Evolutionary conservation across 768 basidiomycete genomes (phyloP), one percentile per base, ranked within the genome.

Genomic region (Psilocybe azurescens): DNA sequence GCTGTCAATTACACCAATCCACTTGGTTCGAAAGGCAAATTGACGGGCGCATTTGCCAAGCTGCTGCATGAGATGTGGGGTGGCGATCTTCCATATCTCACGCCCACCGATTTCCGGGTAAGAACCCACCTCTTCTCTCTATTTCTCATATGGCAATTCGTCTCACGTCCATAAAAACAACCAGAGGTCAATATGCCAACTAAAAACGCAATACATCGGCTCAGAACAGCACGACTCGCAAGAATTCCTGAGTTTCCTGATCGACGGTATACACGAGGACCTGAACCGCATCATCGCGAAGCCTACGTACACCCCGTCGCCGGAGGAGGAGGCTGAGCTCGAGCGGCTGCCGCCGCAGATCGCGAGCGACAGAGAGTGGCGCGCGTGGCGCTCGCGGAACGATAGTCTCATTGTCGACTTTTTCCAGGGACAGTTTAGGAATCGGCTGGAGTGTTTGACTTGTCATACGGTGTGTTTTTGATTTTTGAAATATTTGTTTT

Each of bases 361-460:
- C 65, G 95, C 95, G 18, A 91, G 93, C 72, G 91, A 94, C 67
- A 86, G 92, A 69, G 97, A 98, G 76, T 99, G 97, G 97, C 81
- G 86, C 63, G 84, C 90, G 41, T 99, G 97, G 82, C 87, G 87
- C 73, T 86, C 87, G 79, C 84, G 93, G 59, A 95, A 98, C 71
- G 94, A 99, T 72, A 94, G 92, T 69, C 77, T 99, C 57, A 90
- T 99, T 56, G 97, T 99, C 30, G 96, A 98, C 75, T 93, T 90
- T 71, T 98, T 99, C 81, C 97, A 99, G 77, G 97, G 97, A 10
- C 97, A 99, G 74, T 98, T 97, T 74, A 82, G 94, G 65, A 98
- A 91, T 77, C 83, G 89, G 57, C 75, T 99, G 76, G 86, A 93
- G 69, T 99, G 97, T 74, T 71, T 95, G 72, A 97, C 91, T 3